Evolutionary conservation across 2,329 filamentous ascomycete genomes (phyloP), one percentile per base, ranked within the genome.

Genomic region (Elsinoe fawcettii): DNA sequence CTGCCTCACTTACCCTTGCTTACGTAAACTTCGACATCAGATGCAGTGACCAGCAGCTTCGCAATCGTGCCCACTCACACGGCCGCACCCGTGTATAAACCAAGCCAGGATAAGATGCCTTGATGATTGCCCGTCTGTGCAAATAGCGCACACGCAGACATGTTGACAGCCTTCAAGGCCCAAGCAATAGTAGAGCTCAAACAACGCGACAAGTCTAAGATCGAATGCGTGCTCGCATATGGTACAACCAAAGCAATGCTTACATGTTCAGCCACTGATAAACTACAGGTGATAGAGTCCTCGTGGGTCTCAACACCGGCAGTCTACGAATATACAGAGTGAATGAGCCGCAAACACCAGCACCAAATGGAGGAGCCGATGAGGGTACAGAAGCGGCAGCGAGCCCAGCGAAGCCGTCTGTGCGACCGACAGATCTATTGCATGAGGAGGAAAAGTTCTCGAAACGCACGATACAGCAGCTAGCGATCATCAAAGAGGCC

Each of bases 81-180:
- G 4, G 14, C 5, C 11, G 5, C 9, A 37, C 6, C 4, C 34
- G 14, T 37, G 34, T 12, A 30, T 30, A 30, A 5, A 30, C 9
- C 27, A 5, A 5, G 27, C 5, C 27, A 30, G 27, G 27, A 30
- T 30, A 30, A 30, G 27, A 9, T 9, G 27, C 27, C 5, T 9
- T 30, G 27, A 30, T 9, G 27, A 30, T 9, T 9, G 27, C 27
- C 9, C 27, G 9, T 9, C 27, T 30, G 9, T 30, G 27, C 5
- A 30, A 5, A 9, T 30, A 30, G 27, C 20, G 44, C 22, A 6
- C 22, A 3, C 18, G 25, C 16, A 53, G 34, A 3, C 32, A 96
- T 96, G 93, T 86, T 99, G 74, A 95, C 92, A 74, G 93, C 93
- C 70, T 99, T 99, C 76, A 95, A 88, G 66, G 91, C 93, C 77